Conservation (phyloP, 1,284 basidiomycete genomes). For the Puccinia coronata region DNA sequence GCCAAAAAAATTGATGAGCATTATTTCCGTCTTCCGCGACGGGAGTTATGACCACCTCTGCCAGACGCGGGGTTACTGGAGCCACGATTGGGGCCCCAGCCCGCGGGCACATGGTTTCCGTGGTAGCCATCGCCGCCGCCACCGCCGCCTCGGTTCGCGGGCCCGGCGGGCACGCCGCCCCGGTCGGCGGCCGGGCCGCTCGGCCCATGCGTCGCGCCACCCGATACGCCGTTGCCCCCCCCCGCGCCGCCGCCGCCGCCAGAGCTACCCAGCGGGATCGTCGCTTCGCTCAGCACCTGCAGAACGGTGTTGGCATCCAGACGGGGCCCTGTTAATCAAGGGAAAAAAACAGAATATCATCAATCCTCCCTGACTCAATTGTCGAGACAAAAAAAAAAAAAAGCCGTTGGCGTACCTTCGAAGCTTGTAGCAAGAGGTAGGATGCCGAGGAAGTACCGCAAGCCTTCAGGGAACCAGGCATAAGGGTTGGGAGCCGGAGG, state of each 20-base stretch:
- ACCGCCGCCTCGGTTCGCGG: not conserved
- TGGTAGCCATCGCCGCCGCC: not conserved
- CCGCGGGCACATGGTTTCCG: conserved; percentile 8
- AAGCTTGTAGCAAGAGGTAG: conserved; percentile 72
- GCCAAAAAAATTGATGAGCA: not conserved
- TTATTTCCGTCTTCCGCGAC: conserved; percentile 47
- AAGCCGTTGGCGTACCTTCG: conserved; percentile 68
- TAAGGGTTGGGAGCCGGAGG: conserved; percentile 37
- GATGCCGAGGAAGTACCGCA: conserved; percentile 77
- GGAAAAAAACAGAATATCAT: not conserved
- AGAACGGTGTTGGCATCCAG: conserved; percentile 43
- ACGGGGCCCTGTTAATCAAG: conserved; percentile 28
- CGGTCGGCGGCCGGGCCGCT: not conserved
- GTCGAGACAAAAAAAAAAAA: not conserved
- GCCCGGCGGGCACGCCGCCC: conserved; percentile 3
- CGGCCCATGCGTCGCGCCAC: not conserved
- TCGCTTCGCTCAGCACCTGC: conserved; percentile 44
- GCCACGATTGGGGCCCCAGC: conserved; percentile 48
- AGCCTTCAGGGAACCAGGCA: conserved; percentile 66
- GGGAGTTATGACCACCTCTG: conserved; percentile 21
- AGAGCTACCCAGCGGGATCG: not conserved
- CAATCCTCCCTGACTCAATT: not conserved
- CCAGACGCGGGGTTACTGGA: not conserved
- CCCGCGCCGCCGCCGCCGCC: not conserved
- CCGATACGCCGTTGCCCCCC: not conserved